Conservation (phyloP, 108 stramenopile genomes). For the Skeletonema potamos region DNA sequence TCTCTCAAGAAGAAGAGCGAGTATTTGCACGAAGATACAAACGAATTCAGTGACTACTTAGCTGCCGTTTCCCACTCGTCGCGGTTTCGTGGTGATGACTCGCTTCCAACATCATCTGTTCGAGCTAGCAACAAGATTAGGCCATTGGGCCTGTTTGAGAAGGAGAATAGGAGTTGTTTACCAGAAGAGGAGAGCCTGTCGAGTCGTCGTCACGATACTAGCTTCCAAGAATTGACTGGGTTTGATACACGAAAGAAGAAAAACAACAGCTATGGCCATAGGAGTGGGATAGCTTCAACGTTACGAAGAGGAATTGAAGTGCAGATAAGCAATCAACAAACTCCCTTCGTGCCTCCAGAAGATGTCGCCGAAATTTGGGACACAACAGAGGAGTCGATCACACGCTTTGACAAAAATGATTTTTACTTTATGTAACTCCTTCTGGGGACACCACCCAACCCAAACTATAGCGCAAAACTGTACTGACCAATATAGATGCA, state of each 20-base stretch:
- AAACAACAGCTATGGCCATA: neutral
- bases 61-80: neutral
- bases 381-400: neutral
- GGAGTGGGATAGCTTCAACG: neutral
- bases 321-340: neutral
- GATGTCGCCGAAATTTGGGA: neutral
- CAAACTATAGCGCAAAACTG: neutral
- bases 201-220: neutral
- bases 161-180: neutral
- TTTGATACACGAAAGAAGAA: neutral
- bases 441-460: neutral
- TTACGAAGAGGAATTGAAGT: neutral
- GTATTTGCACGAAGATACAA: neutral
- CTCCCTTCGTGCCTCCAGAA: neutral
- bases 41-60: neutral
- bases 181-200: neutral
- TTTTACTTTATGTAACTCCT: neutral
- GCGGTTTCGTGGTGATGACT: neutral
- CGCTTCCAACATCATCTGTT: neutral
- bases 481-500: too few relatives aligned
- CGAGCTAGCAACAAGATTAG: neutral
- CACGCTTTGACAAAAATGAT: neutral
- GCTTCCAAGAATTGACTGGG: neutral
- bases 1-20: neutral
- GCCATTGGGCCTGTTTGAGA: neutral